Conservation (phyloP, 257 asterid species). For the Salvia rosmarinus region DNA sequence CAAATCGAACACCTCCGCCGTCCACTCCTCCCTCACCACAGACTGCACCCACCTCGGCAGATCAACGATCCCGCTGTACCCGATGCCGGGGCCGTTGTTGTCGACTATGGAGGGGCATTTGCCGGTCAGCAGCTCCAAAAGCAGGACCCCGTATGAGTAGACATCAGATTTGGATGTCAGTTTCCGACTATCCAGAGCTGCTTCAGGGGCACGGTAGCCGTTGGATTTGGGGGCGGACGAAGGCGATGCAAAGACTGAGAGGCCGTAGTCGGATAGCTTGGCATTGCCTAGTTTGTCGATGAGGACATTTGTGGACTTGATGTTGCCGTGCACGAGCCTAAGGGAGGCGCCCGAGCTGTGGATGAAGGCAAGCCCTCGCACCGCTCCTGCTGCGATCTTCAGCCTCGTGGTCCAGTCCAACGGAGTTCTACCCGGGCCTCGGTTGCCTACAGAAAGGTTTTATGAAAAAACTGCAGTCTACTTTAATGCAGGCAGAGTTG, state of each 20-base stretch:
- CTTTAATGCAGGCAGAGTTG: neutral
- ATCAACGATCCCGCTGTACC: conserved; percentile 63
- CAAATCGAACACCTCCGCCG: conserved; percentile 95
- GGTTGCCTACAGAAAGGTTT: conserved; percentile 55
- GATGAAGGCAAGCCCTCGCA: conserved; percentile 70
- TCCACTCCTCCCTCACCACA: conserved; percentile 98
- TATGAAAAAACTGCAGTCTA: neutral
- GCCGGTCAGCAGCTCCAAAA: conserved; percentile 87
- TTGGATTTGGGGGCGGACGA: conserved; percentile 57
- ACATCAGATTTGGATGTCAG: conserved; percentile 72
- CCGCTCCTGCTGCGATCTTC: conserved; percentile 83
- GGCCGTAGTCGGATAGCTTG: conserved; percentile 78
- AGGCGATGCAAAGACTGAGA: conserved; percentile 60
- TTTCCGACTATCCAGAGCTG: conserved; percentile 57
- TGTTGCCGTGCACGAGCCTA: conserved; percentile 78
- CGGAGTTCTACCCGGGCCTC: conserved; percentile 98
- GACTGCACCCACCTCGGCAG: conserved; percentile 98
- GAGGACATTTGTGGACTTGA: conserved; percentile 85
- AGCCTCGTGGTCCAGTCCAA: conserved; percentile 89
- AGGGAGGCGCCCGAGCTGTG: conserved; percentile 73
- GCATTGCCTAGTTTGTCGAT: conserved; percentile 67
- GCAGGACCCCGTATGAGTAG: conserved; percentile 81
- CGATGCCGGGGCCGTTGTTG: conserved; percentile 46
- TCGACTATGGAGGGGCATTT: conserved; percentile 73
- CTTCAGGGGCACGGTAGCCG: conserved; percentile 90